Conservation (phyloP, 2,329 filamentous ascomycete genomes). For the Stagonosporopsis tanaceti region DNA sequence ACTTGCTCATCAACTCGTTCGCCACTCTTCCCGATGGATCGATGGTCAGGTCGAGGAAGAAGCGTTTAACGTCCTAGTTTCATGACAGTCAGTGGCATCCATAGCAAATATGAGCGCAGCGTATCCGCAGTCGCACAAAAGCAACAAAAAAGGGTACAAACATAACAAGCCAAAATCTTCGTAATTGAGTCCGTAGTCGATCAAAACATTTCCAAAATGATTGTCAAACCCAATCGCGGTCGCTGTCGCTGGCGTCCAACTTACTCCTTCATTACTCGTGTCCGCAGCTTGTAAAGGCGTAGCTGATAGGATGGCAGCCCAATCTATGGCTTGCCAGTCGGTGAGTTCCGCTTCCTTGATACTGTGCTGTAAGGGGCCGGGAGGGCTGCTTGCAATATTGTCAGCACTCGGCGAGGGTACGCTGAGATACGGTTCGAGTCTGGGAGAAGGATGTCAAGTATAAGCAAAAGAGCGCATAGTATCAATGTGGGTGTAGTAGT, state of each 20-base stretch:
- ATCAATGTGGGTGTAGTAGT: conserved; percentile 34
- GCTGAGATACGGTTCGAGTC: conserved; percentile 40
- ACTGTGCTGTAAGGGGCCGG: conserved; percentile 42
- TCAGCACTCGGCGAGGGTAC: conserved; percentile 23
- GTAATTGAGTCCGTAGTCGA: neutral
- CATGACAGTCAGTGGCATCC: neutral
- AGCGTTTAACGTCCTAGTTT: neutral
- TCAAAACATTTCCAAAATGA: conserved; percentile 9
- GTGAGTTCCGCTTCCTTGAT: conserved; percentile 39
- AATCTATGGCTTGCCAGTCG: conserved; percentile 45
- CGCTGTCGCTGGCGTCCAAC: conserved; percentile 11
- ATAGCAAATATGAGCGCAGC: neutral
- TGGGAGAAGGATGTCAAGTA: conserved; percentile 38
- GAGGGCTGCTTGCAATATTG: conserved; percentile 29
- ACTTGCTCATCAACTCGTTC: conserved; percentile 19
- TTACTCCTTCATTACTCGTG: conserved; percentile 9
- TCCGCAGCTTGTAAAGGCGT: conserved; percentile 4
- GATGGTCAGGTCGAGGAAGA: neutral
- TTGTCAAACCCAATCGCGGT: conserved; percentile 2
- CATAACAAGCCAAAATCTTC: conserved; percentile 8
- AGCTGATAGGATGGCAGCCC: conserved; percentile 26
- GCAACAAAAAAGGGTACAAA: conserved; percentile 18
- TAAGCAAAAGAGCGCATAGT: conserved; percentile 43
- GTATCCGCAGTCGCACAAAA: conserved; percentile 6
- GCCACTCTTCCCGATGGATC: neutral